Conservation (phyloP, 148 eudicot genomes). For the Beta vulgaris region DNA sequence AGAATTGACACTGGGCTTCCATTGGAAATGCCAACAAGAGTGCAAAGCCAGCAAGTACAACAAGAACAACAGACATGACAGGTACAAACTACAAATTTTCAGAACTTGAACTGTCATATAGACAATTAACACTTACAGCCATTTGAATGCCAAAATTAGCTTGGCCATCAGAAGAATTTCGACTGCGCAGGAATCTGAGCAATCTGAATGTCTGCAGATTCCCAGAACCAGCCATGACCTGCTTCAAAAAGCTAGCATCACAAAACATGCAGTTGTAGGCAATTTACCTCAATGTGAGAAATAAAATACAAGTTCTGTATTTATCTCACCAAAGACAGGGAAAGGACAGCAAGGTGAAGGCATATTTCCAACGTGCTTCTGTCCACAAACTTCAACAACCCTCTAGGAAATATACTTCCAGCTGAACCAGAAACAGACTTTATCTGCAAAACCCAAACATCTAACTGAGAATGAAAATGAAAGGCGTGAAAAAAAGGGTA, state of each 20-base stretch:
- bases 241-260: constrained; percentile 33
- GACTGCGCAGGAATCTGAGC: constrained; percentile 74
- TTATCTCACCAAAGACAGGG: constrained; percentile 75
- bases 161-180: constrained; percentile 78
- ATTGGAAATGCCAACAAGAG: neutral
- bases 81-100: neutral
- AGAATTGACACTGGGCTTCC: neutral
- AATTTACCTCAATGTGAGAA: neutral
- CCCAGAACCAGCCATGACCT: constrained; percentile 99
- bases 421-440: constrained; percentile 59
- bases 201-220: constrained; percentile 73
- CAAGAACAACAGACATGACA: neutral
- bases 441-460: constrained; percentile 54
- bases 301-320: neutral
- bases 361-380: constrained; percentile 89
- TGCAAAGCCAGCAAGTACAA: neutral
- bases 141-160: constrained; percentile 85
- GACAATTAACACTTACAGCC: constrained; percentile 56
- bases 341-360: constrained; percentile 88
- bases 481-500: constrained; percentile 19
- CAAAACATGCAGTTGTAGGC: constrained; percentile 12
- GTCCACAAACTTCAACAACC: constrained; percentile 76
- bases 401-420: constrained; percentile 53
- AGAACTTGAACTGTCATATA: neutral
- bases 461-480: constrained; percentile 12